Conservation (phyloP, 23 red algal species). For the Agarophyton chilense region DNA sequence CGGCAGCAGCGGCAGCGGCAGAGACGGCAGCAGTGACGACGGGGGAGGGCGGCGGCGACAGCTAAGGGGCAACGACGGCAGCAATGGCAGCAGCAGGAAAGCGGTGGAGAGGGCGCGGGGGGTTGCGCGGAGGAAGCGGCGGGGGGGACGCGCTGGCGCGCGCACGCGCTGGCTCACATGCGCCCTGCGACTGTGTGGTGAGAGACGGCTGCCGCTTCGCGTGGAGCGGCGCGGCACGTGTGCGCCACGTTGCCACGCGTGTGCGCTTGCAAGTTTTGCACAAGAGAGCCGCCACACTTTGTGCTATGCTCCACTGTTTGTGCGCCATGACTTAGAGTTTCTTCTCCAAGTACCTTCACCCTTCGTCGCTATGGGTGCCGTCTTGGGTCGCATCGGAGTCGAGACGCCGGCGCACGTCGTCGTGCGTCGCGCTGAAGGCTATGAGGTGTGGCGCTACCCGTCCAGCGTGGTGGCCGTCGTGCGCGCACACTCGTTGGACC, state of each 20-base stretch:
- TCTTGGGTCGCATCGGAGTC: conserved; percentile 78
- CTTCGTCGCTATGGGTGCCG: conserved; percentile 17
- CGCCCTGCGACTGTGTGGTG: neutral
- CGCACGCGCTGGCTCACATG: too few species aligned
- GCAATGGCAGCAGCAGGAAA: too few species aligned
- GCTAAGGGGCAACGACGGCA: neutral
- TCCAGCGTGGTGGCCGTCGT: conserved; percentile 69
- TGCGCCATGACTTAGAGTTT: neutral
- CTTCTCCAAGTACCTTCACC: too few species aligned
- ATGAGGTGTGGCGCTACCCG: conserved; percentile 84
- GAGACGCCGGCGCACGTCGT: conserved; percentile 84
- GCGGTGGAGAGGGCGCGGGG: neutral
- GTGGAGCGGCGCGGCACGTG: neutral
- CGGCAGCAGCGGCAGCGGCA: neutral
- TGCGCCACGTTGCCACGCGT: neutral
- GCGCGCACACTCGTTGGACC: conserved; percentile 8
- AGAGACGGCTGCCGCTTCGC: neutral
- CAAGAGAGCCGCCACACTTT: neutral
- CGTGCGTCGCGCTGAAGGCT: conserved; percentile 47
- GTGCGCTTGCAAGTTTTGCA: neutral
- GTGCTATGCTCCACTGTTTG: too few species aligned
- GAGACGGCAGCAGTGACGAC: neutral
- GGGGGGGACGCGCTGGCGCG: conserved; percentile 2
- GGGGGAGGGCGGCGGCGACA: too few species aligned
- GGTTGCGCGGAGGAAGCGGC: neutral